A percentile compares a stretch with the other conserved stretches of the same genome.
Conservation (phyloP, 768 basidiomycete species). For the Xerocomellus chrysenteron region DNA sequence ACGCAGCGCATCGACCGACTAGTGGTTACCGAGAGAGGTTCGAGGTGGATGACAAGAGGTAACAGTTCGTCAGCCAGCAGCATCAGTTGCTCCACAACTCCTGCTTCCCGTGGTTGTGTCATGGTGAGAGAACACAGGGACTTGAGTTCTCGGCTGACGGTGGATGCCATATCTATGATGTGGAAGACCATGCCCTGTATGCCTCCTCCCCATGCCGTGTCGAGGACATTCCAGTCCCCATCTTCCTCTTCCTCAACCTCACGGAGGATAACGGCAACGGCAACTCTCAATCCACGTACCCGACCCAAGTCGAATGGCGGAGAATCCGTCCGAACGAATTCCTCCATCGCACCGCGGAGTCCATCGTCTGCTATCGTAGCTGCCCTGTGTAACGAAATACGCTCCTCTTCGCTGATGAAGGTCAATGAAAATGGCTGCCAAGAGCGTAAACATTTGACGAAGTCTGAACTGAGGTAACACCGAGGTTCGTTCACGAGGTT, state of each 20-base stretch:
- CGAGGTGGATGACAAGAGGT: conserved; percentile 47
- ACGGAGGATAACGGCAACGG: conserved; percentile 53
- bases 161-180: conserved; percentile 51
- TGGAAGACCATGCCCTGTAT: conserved; percentile 58
- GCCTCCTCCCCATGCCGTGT: conserved; percentile 60
- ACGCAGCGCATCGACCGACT: conserved; percentile 49
- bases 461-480: conserved; percentile 56
- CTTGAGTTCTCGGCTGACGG: conserved; percentile 53
- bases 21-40: conserved; percentile 48
- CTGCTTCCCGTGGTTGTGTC: conserved; percentile 36
- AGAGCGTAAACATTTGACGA: conserved; percentile 58
- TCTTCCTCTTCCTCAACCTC: conserved; percentile 51
- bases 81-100: conserved; percentile 55
- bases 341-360: conserved; percentile 58
- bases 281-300: conserved; percentile 61
- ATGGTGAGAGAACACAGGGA: conserved; percentile 47
- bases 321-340: conserved; percentile 39
- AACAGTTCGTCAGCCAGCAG: conserved; percentile 53
- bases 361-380: conserved; percentile 72
- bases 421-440: conserved; percentile 62
- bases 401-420: conserved; percentile 60
- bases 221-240: conserved; percentile 55
- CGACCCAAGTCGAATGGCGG: conserved; percentile 44
- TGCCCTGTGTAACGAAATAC: conserved; percentile 55
- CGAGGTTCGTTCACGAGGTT: conserved; percentile 60